Evolutionary conservation across 2,329 filamentous ascomycete species (phyloP), one percentile per base, ranked within the genome.

Genomic region (Grosmannia clavigera): DNA sequence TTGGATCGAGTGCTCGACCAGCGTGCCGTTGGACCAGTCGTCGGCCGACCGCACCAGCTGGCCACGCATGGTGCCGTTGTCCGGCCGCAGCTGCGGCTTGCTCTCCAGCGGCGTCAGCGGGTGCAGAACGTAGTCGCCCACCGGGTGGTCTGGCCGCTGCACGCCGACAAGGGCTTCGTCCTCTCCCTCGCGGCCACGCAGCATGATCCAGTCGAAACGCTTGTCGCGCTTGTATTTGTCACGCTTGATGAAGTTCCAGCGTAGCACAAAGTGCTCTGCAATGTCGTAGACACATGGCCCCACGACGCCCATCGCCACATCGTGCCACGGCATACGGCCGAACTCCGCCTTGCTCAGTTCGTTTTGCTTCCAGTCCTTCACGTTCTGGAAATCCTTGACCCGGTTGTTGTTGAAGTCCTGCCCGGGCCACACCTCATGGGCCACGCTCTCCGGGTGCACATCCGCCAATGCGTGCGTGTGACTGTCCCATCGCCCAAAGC

Each of bases 321-420:
- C 94, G 69, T 97, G 92, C 94, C 94, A 99, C 0, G 92, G 92
- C 94, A 99, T 97, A 35, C 94, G 86, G 9, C 92, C 92, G 67
- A 86, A 95, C 56, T 96, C 90, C 3, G 87, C 85, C 73, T 97
- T 97, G 71, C 85, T 90, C 19, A 97, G 77, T 70, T 96, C 90
- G 65, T 99, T 97, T 57, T 87, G 83, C 72, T 94, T 90, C 92
- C 92, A 97, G 69, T 96, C 87, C 35, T 88, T 72, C 1, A 97
- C 94, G 38, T 86, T 87, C 67, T 96, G 81, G 70, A 97, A 99
- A 68, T 99, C 94, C 86, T 95, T 88, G 66, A 97, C 86, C 46
- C 92, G 84, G 71, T 96, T 96, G 73, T 97, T 97, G 73, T 97
- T 97, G 77, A 95, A 97, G 68, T 99, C 94, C 69, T 99, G 94